phyloP scores from a whole-genome alignment of 176 grass and related monocot genomes.

The Oryza punctata region DNA sequence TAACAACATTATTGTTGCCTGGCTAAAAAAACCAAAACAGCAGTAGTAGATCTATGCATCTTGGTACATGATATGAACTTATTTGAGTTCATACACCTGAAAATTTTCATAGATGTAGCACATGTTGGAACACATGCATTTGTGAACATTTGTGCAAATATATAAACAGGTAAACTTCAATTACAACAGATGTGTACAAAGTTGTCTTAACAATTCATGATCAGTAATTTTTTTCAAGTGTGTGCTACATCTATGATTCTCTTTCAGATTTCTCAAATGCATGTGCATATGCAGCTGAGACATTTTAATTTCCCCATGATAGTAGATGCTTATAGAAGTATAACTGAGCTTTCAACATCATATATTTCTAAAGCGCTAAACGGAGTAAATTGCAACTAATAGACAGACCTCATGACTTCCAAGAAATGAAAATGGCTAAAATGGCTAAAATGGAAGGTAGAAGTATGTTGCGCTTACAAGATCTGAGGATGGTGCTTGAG shows the following conservation, averaged over 20 bases:
- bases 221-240: not conserved
- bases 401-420: not conserved
- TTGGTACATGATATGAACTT: not conserved
- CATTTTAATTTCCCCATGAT: not conserved
- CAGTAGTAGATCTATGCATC: not conserved
- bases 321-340: not conserved
- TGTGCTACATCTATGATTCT: not conserved
- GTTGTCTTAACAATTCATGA: not conserved
- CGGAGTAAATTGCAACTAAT: not conserved
- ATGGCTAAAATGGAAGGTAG: not conserved
- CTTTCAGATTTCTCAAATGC: not conserved
- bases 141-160: not conserved
- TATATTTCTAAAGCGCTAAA: not conserved
- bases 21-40: not conserved
- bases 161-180: not conserved
- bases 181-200: not conserved
- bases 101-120: not conserved
- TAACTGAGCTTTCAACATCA: not conserved
- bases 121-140: not conserved
- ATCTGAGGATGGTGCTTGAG: slow-evolving; percentile 87
- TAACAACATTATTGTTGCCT: not conserved
- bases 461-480: slow-evolving; percentile 55
- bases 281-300: not conserved
- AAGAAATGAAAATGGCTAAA: not conserved
- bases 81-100: not conserved